Conservation (phyloP, 208 protist genomes). For the Trypanosoma lewisi region DNA sequence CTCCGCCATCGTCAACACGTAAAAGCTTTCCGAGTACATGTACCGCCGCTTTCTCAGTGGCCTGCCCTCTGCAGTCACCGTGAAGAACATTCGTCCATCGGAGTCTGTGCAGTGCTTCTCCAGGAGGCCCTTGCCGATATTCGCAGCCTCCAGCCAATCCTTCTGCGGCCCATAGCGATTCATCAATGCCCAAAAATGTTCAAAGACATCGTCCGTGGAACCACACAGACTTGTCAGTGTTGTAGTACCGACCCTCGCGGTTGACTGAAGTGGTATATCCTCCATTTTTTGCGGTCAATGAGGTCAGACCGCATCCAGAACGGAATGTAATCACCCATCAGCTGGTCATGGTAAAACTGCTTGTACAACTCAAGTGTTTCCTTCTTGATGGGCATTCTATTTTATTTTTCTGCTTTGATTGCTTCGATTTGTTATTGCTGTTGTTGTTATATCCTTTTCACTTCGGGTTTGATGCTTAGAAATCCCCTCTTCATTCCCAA, state of each 20-base stretch:
- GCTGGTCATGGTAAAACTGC: constrained; percentile 18
- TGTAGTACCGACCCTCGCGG: constrained; percentile 6
- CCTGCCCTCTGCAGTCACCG: constrained; percentile 5
- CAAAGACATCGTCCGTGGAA: constrained; percentile 14
- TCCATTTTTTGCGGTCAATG: constrained; percentile 11
- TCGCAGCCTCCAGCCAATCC: constrained; percentile 3
- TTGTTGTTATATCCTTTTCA: too few species aligned
- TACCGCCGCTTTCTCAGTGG: constrained; percentile 12
- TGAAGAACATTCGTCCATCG: constrained; percentile 21
- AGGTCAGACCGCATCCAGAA: constrained; percentile 21
- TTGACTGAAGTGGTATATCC: constrained; percentile 16
- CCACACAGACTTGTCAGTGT: constrained; percentile 17
- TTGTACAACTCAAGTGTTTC: constrained; percentile 13
- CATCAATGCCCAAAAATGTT: constrained; percentile 12
- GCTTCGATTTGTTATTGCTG: not conserved
- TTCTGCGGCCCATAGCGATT: constrained; percentile 11
- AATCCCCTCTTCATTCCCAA: too few species aligned
- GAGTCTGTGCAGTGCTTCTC: constrained; percentile 10
- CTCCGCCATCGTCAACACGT: constrained; percentile 19
- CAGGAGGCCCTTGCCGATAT: constrained; percentile 11
- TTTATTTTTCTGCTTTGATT: not conserved
- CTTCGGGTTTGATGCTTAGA: too few species aligned
- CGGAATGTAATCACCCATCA: constrained; percentile 6
- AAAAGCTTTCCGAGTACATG: constrained; percentile 24
- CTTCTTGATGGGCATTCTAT: constrained; percentile 12